Evolutionary conservation across 345 rosid species (phyloP), one percentile per base, ranked within the genome.

Genomic region (Nephelium lappaceum): DNA sequence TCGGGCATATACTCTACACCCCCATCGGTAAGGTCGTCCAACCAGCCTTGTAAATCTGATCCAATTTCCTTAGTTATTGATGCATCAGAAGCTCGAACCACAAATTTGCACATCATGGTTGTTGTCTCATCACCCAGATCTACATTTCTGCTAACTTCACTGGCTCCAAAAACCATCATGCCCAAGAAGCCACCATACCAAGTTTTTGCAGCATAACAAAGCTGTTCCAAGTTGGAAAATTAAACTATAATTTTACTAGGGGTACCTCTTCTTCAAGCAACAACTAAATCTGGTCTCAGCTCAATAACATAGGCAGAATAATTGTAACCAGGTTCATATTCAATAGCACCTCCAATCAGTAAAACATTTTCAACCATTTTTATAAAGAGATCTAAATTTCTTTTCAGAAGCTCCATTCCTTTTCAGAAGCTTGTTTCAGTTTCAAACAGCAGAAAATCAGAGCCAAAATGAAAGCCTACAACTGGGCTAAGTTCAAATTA

Each of bases 81-180:
- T 60, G 95, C 93, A 79, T 94, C 99, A 16, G 99, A 94, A 69
- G 99, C 99, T 82, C 97, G 92, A 72, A 94, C 97, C 73, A 94
- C 95, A 76, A 96, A 96, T 83, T 94, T 96, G 92, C 99, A 96
- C 80, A 94, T 86, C 99, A 96, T 94, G 42, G 97, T 94, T 0
- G 99, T 96, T 18, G 97, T 93, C 84, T 94, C 99, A 9, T 96
- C 99, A 14, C 98, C 99, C 58, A 96, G 87, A 76, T 96, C 99
- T 78, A 96, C 95, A 77, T 96, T 94, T 84, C 99, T 89, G 89
- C 98, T 96, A 68, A 96, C 97, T 88, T 96, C 99, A 88, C 97
- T 96, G 76, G 99, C 97, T 77, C 99, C 99, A 82, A 96, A 93
- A 43, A 96, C 81, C 98, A 93, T 96, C 97, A 96, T 78, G 43